Evolutionary conservation across 176 grass and related monocot species (phyloP), one percentile per base, ranked within the genome.

Genomic region (Carex parvula): DNA sequence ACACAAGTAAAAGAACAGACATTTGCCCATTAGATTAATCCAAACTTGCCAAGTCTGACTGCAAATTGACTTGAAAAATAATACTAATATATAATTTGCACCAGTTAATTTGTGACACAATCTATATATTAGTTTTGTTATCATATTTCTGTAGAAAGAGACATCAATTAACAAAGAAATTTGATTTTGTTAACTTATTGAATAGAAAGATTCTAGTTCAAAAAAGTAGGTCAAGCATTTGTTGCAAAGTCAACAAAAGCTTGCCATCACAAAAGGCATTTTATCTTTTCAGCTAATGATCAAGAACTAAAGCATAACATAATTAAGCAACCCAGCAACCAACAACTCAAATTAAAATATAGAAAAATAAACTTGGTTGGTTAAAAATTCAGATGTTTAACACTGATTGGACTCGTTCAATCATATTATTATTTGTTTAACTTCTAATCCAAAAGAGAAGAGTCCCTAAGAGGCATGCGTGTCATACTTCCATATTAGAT

Each of bases 191-290:
- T 55, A 77, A 21, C 50, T 30, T 56, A 77, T 77, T 5, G 5
- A 50, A 62, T 4, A 68, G 18, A 56, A 77, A 56, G 73, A 77
- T 56, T 77, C 14, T 77, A 30, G 54, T 68, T 83, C 42, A 29
- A 68, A 67, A 83, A 66, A 68, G 61, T 83, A 83, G 80, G 61
- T 67, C 42, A 67, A 50, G 61, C 21, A 50, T 63, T 82, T 48
- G 61, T 68, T 33, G 41, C 21, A 0, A 48, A 67, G 80, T 83
- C 41, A 81, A 81, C 14, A 64, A 62, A 42, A 61, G 30, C 20
- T 1, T 64, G 57, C 14, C 32, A 81, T 53, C 14, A 52, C 35
- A 50, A 26, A 46, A 82, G 53, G 60, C 10, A 64, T 11, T 50
- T 50, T 50, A 50, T 50, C 9, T 50, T 50, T 63, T 81, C 20